Percentiles rank a stretch among this genome's conserved stretches.
phyloP scores from a whole-genome alignment of 2,329 filamentous ascomycete species.

The Pestalotiopsis sp. region DNA sequence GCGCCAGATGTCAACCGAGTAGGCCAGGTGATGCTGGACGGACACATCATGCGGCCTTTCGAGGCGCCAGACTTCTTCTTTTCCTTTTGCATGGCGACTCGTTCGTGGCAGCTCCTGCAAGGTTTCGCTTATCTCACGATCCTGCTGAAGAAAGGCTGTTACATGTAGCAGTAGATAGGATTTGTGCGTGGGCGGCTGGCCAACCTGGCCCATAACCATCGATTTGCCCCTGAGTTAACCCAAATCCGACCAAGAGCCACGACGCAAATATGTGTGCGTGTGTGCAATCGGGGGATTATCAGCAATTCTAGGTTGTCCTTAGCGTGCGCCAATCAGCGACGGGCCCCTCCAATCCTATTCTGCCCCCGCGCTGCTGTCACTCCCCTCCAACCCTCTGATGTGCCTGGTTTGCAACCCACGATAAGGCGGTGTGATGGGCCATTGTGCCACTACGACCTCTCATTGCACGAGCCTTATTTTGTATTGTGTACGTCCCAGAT shows the following conservation, averaged over 20 bases:
- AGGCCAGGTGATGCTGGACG: neutral
- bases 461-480: neutral
- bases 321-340: neutral
- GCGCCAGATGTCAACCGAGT: neutral
- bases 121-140: neutral
- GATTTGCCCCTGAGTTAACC: conserved; percentile 4
- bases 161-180: neutral
- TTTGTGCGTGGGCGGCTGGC: neutral
- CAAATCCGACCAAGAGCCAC: neutral
- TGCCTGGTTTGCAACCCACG: neutral
- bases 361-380: neutral
- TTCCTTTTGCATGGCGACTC: too few species aligned
- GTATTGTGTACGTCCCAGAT: neutral
- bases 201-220: neutral
- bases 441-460: neutral
- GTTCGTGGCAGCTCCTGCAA: neutral
- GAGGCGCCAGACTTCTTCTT: too few species aligned
- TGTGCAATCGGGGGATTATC: conserved; percentile 10
- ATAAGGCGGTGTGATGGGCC: conserved; percentile 11
- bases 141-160: neutral
- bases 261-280: neutral
- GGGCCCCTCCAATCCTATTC: neutral
- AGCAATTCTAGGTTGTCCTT: neutral
- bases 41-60: neutral
- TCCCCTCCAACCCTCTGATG: too few species aligned